Evolutionary conservation across 2,329 filamentous ascomycete genomes (phyloP), one percentile per base, ranked within the genome.

Genomic region (Xylaria sp.): DNA sequence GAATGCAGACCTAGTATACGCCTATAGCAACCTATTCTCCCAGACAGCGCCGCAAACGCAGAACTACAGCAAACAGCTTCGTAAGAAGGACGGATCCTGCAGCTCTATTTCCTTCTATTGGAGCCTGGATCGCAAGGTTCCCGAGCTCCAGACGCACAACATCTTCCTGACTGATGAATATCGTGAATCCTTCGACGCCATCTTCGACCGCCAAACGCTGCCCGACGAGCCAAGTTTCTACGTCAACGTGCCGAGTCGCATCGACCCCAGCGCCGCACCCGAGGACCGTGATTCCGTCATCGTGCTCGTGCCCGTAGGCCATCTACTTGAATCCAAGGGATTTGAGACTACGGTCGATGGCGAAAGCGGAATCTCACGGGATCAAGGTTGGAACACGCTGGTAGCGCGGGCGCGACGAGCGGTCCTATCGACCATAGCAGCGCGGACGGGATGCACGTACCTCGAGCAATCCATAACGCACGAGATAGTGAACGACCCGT

Each of bases 71-170:
- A 73, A 76, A 62, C 80, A 79, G 3, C 79, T 87, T 5, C 77
- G 80, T 36, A 83, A 85, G 67, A 82, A 86, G 5, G 82, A 86
- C 13, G 86, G 89, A 1, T 92, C 90, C 0, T 93, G 91, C 80
- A 91, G 89, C 71, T 91, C 89, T 67, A 91, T 94, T 72, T 92
- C 90, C 5, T 94, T 94, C 80, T 94, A 93, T 83, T 94, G 91
- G 91, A 86, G 88, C 2, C 83, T 93, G 23, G 83, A 88, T 67
- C 82, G 83, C 60, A 83, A 85, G 61, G 81, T 93, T 1, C 86
- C 88, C 0, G 86, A 91, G 78, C 85, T 94, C 2, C 83, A 85
- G 20, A 87, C 89, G 0, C 92, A 94, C 80, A 94, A 94, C 78
- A 92, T 94, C 74, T 94, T 94, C 82, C 86, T 94, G 7, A 91